Percentiles rank a stretch among this genome's conserved stretches.
Conservation (phyloP, 352 stramenopile species). For the Phytophthora boehmeriae region DNA sequence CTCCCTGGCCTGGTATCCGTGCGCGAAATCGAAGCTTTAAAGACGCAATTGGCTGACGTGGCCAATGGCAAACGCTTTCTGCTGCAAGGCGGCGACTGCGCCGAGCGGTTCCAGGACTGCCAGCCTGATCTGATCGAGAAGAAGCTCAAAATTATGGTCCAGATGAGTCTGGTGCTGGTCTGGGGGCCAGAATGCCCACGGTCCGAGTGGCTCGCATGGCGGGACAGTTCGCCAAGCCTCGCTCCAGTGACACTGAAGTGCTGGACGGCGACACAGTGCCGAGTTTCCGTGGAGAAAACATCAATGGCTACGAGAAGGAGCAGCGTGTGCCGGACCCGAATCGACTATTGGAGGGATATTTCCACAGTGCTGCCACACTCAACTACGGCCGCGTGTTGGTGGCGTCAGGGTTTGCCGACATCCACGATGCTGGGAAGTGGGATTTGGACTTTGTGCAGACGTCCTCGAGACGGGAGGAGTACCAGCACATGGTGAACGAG, state of each 20-base stretch:
- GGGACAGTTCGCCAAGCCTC: constrained; percentile 98
- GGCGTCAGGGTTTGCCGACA: constrained; percentile 96
- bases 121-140: constrained; percentile 87
- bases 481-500: constrained; percentile 96
- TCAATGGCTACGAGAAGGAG: constrained; percentile 95
- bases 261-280: constrained; percentile 94
- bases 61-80: constrained; percentile 97
- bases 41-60: constrained; percentile 92
- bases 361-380: constrained; percentile 97
- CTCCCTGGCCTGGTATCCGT: constrained; percentile 95
- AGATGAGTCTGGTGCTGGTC: constrained; percentile 98
- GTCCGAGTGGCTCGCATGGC: constrained; percentile 97
- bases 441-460: constrained; percentile 98
- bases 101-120: constrained; percentile 96
- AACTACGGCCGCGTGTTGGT: constrained; percentile 97
- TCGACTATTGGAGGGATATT: constrained; percentile 96
- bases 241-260: constrained; percentile 94
- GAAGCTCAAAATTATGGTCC: constrained; percentile 95
- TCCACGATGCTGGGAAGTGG: constrained; percentile 96
- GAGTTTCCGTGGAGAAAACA: constrained; percentile 98
- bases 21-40: constrained; percentile 93
- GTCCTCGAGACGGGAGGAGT: constrained; percentile 92
- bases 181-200: constrained; percentile 97
- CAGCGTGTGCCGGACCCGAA: constrained; percentile 93
- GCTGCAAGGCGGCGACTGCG: constrained; percentile 98